A percentile compares a stretch with the other conserved stretches of the same genome.
These are phyloP conservation scores for Boletus rufocinnamomeus DNA, from an alignment of 768 basidiomycete genomes.

Conservation along the genomic window DNA sequence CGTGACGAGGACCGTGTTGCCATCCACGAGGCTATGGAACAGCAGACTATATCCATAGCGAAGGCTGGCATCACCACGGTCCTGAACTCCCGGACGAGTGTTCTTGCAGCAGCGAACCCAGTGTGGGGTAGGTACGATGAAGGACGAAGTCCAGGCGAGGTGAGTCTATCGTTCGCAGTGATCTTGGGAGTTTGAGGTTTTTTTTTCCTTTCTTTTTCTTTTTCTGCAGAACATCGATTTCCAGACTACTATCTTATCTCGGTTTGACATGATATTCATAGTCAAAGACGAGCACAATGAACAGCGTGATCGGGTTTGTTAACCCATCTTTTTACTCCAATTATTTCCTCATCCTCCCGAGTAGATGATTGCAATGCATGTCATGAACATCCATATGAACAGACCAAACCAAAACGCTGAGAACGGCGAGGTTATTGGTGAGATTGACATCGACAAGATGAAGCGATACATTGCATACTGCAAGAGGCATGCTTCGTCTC, in stretches of 20 bases:
- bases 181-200: not conserved
- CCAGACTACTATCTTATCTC: constrained; percentile 95
- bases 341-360: constrained; percentile 2
- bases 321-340: not conserved
- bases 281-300: constrained; percentile 99
- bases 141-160: constrained; percentile 93
- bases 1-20: constrained; percentile 98
- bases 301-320: constrained; percentile 76
- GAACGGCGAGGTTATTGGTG: constrained; percentile 69
- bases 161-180: constrained; percentile 30
- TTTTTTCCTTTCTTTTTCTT: not conserved
- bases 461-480: constrained; percentile 96
- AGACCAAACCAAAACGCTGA: constrained; percentile 65
- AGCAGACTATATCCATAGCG: constrained; percentile 98
- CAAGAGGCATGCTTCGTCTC: constrained; percentile 65
- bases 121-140: constrained; percentile 98
- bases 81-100: constrained; percentile 92
- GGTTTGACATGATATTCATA: constrained; percentile 99
- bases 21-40: constrained; percentile 99
- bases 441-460: constrained; percentile 98
- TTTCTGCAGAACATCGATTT: constrained; percentile 82
- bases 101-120: constrained; percentile 96
- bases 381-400: constrained; percentile 99
- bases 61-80: constrained; percentile 99
- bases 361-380: constrained; percentile 93